Conservation (phyloP, 805 yeast species). For the Lipomyces anomalus region DNA sequence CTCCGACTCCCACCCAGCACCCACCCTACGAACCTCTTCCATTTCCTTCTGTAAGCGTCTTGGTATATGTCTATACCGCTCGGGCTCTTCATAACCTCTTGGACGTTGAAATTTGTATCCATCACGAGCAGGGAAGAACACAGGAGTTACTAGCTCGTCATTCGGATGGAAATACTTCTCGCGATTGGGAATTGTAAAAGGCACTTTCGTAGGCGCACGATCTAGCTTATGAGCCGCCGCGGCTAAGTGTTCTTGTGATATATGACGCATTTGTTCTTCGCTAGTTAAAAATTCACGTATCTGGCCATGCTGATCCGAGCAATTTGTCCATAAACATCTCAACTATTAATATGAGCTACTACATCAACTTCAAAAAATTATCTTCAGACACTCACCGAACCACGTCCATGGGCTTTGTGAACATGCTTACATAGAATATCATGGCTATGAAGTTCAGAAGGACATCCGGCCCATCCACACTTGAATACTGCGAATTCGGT, state of each 20-base stretch:
- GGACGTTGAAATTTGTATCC: background rate
- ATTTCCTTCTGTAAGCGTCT: background rate
- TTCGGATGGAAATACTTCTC: background rate
- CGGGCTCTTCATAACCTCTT: background rate
- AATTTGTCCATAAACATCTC: no score
- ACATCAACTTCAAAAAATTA: no score
- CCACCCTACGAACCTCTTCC: background rate
- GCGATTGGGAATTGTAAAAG: no score
- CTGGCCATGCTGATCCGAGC: no score
- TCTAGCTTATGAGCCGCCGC: no score
- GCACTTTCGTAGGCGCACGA: no score
- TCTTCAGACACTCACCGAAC: no score
- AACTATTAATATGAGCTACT: no score
- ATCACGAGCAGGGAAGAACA: background rate
- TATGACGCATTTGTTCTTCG: no score
- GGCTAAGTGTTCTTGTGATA: no score
- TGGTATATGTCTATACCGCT: background rate
- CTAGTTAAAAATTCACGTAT: no score
- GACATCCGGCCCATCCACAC: background rate
- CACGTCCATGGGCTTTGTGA: no score
- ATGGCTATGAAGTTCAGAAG: slow-evolving; percentile 3
- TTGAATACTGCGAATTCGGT: background rate
- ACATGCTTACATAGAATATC: background rate
- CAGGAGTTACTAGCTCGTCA: background rate
- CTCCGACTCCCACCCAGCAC: background rate